phyloP scores from a whole-genome alignment of 208 protist species.

The Crithidia expoeki region DNA sequence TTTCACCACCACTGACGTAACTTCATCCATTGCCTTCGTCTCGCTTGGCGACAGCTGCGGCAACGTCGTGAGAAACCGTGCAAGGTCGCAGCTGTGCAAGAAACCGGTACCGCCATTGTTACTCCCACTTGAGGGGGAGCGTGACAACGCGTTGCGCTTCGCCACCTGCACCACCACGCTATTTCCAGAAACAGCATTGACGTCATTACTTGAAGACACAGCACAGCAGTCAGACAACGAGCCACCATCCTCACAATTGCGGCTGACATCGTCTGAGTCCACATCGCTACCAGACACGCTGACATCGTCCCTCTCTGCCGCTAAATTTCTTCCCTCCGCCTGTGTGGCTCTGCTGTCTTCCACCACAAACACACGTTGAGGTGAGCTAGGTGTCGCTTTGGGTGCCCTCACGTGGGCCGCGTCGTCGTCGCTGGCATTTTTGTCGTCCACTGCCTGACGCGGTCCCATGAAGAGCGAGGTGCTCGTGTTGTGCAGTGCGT shows the following conservation, averaged over 20 bases:
- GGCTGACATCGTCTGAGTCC: constrained; percentile 3
- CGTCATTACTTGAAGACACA: background rate
- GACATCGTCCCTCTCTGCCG: constrained; percentile 11
- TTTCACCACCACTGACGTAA: background rate
- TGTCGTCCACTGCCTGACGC: constrained; percentile 33
- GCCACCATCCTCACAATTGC: background rate
- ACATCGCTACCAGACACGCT: constrained; percentile 11
- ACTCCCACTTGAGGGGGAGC: background rate
- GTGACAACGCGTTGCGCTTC: constrained; percentile 7
- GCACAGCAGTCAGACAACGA: background rate
- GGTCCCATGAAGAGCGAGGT: constrained; percentile 87
- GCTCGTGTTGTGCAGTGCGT: constrained; percentile 61
- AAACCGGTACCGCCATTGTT: background rate
- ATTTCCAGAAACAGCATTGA: background rate
- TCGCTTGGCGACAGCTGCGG: background rate
- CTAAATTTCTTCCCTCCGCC: no score
- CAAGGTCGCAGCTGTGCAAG: constrained; percentile 20
- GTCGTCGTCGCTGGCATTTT: background rate
- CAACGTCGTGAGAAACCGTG: constrained; percentile 14
- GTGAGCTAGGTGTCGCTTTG: background rate
- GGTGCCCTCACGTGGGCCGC: no score
- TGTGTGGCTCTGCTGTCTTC: background rate
- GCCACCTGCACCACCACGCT: background rate
- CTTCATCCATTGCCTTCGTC: no score
- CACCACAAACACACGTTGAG: background rate